Percentiles rank a stretch among this genome's conserved stretches.
These are phyloP conservation scores for Paraconiothyrium sp. DNA, from an alignment of 2,329 filamentous ascomycete genomes.

Conservation along the genomic window DNA sequence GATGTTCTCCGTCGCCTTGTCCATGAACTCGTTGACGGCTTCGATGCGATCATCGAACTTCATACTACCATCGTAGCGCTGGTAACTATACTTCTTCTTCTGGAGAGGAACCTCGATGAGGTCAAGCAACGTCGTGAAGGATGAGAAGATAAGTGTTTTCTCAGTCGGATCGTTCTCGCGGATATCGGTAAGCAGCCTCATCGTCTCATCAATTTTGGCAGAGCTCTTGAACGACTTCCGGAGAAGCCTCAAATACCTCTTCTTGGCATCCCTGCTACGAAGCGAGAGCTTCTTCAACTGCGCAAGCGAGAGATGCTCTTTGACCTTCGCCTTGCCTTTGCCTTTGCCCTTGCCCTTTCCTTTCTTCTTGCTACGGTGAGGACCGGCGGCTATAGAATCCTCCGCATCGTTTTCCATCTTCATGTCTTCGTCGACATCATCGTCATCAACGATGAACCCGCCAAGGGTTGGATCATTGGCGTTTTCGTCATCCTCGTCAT, in stretches of 20 bases:
- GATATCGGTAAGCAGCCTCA: constrained; percentile 69
- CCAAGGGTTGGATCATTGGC: constrained; percentile 52
- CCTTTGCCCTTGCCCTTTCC: constrained; percentile 59
- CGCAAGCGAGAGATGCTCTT: constrained; percentile 61
- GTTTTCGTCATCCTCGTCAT: constrained; percentile 51
- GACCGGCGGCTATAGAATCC: background rate
- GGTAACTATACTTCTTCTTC: constrained; percentile 65
- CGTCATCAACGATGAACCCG: constrained; percentile 65
- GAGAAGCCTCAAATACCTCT: constrained; percentile 74
- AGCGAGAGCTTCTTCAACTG: constrained; percentile 73
- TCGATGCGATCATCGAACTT: constrained; percentile 70
- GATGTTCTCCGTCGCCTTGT: constrained; percentile 68
- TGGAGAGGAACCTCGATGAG: constrained; percentile 77
- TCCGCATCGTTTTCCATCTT: constrained; percentile 16
- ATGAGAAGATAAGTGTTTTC: constrained; percentile 84
- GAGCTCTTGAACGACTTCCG: constrained; percentile 76
- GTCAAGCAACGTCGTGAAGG: constrained; percentile 82
- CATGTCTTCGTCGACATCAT: constrained; percentile 26
- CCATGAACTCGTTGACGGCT: constrained; percentile 73
- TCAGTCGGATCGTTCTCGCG: constrained; percentile 63
- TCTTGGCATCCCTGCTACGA: constrained; percentile 71
- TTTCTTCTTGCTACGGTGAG: constrained; percentile 28
- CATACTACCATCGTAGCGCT: constrained; percentile 83
- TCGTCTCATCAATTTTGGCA: constrained; percentile 75
- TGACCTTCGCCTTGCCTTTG: constrained; percentile 57